Evolutionary conservation across 1,284 basidiomycete species (phyloP).

Genomic region (Rhodotorula sp.): DNA sequence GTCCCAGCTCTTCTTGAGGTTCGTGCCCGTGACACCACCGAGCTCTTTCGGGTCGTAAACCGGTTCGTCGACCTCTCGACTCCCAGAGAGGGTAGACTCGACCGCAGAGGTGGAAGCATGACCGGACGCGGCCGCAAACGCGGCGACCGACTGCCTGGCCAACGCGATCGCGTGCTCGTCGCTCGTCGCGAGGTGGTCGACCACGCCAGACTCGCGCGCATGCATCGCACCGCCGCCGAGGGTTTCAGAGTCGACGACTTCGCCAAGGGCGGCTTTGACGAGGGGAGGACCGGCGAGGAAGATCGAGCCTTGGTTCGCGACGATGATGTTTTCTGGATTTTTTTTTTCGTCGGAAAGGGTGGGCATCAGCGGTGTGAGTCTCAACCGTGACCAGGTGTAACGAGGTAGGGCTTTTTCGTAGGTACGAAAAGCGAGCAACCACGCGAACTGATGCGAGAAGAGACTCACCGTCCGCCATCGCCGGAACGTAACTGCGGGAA

Average conservation of each 20-base stretch:
- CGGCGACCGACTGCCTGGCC: conserved; percentile 74
- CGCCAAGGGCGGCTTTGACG: conserved; percentile 92
- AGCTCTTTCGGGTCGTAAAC: conserved; percentile 76
- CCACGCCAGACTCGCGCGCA: conserved; percentile 87
- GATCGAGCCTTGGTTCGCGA: conserved; percentile 86
- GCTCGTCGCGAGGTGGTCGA: conserved; percentile 83
- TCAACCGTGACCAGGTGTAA: too few species aligned
- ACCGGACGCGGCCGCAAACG: conserved; percentile 56
- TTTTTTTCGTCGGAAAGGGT: too few species aligned
- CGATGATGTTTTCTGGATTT: conserved; percentile 83
- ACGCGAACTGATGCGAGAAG: not conserved
- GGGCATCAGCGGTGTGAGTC: not conserved
- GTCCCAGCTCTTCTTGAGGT: conserved; percentile 81
- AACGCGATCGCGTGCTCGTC: conserved; percentile 86
- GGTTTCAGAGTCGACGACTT: conserved; percentile 87
- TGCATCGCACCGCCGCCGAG: conserved; percentile 90
- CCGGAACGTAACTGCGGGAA: conserved; percentile 75
- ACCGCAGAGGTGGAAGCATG: conserved; percentile 24
- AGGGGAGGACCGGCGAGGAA: conserved; percentile 95
- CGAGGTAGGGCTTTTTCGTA: not conserved
- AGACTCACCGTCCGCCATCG: conserved; percentile 71
- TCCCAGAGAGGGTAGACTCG: not conserved
- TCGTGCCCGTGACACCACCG: conserved; percentile 86
- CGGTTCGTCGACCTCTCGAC: conserved; percentile 62
- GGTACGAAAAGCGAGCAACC: not conserved